Evolutionary conservation across 164 flowering plant genomes (phyloP).

Genomic region (Stephania yunnanensis): DNA sequence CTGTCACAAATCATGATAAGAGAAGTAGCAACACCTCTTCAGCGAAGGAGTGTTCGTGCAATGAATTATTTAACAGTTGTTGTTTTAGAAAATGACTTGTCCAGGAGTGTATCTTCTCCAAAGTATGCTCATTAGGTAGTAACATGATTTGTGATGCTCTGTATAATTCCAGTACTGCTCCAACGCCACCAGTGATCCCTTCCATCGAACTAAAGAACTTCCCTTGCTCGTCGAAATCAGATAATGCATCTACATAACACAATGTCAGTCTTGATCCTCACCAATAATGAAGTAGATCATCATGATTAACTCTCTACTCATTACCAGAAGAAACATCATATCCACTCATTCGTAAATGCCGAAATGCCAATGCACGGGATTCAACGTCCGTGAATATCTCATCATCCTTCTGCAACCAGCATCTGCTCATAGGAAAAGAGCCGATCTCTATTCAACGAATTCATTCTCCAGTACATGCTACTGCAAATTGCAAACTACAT

Average conservation of each 20-base stretch:
- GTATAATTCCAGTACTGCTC: constrained; percentile 30
- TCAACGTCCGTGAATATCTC: constrained; percentile 47
- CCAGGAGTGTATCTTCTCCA: constrained; percentile 27
- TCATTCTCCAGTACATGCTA: not conserved
- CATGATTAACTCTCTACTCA: not conserved
- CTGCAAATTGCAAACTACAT: no score
- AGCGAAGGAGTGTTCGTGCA: not conserved
- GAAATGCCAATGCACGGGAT: constrained; percentile 74
- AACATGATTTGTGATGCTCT: constrained; percentile 57
- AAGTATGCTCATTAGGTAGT: constrained; percentile 25
- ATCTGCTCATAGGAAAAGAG: constrained; percentile 14
- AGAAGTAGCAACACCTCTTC: not conserved
- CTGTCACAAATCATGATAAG: not conserved
- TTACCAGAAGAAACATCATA: constrained; percentile 33
- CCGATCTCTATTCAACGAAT: not conserved
- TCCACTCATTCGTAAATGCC: constrained; percentile 57
- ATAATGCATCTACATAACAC: constrained; percentile 46
- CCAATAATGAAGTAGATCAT: not conserved
- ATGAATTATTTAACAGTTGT: constrained; percentile 11
- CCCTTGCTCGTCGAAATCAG: constrained; percentile 23
- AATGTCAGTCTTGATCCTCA: constrained; percentile 21
- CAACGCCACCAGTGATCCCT: constrained; percentile 10
- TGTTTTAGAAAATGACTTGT: constrained; percentile 19
- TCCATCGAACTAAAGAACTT: constrained; percentile 14
- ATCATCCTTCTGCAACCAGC: constrained; percentile 67